Conservation (phyloP, 257 asterid genomes). For the Solanum tacnaense region DNA sequence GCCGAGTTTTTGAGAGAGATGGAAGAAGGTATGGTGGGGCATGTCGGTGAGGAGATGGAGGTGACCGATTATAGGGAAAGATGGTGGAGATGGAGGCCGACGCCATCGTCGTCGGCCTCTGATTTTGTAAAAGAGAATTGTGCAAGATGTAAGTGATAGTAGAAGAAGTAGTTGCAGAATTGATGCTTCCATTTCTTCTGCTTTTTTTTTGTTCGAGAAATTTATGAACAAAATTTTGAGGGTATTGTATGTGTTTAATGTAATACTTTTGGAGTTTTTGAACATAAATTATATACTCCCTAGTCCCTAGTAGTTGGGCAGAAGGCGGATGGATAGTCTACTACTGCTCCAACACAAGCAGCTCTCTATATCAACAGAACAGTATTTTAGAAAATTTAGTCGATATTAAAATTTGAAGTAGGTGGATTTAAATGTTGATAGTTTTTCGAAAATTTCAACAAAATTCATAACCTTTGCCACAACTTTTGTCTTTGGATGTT, state of each 20-base stretch:
- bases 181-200: background rate
- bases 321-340: background rate
- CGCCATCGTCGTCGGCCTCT: background rate
- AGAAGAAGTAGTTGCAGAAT: background rate
- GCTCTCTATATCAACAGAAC: too few relatives aligned
- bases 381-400: too few relatives aligned
- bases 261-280: too few relatives aligned
- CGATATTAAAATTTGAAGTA: too few relatives aligned
- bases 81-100: slow-evolving; percentile 1
- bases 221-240: background rate
- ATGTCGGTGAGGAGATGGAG: slow-evolving; percentile 21
- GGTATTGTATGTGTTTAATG: background rate
- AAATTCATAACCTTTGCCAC: too few relatives aligned
- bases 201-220: too few relatives aligned
- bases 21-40: slow-evolving; percentile 23
- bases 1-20: slow-evolving; percentile 12
- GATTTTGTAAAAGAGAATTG: background rate
- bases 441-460: too few relatives aligned
- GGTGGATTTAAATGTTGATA: too few relatives aligned
- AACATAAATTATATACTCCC: too few relatives aligned
- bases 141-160: background rate
- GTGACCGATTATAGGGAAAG: slow-evolving; percentile 29
- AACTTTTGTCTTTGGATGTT: too few relatives aligned
- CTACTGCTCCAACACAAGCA: background rate
- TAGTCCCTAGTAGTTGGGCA: background rate